A percentile compares a stretch with the other conserved stretches of the same genome.
Conservation (phyloP, 495 filamentous ascomycete species). For the Penicillium roqueforti region DNA sequence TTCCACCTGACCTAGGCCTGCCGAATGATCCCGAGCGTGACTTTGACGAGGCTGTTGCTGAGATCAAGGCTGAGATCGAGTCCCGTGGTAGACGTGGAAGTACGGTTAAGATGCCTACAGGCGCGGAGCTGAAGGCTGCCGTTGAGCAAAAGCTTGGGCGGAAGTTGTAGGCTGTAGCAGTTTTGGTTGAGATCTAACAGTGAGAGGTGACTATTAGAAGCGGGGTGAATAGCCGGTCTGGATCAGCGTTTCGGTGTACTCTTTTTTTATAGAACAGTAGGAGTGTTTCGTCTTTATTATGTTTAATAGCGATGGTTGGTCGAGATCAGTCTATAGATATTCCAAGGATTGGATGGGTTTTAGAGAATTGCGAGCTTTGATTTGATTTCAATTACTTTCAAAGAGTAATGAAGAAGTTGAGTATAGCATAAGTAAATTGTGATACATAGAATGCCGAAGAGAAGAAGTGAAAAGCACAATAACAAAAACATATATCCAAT, state of each 20-base stretch:
- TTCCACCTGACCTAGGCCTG: constrained; percentile 68
- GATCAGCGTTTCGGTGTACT: neutral
- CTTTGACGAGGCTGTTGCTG: constrained; percentile 71
- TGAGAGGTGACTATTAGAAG: neutral
- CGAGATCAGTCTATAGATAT: neutral
- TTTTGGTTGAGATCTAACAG: neutral
- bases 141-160: constrained; percentile 46
- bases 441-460: neutral
- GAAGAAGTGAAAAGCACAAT: neutral
- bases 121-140: constrained; percentile 42
- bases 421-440: neutral
- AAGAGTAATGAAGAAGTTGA: neutral
- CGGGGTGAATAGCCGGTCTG: neutral
- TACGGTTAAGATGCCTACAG: constrained; percentile 44
- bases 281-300: neutral
- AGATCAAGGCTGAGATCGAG: constrained; percentile 69
- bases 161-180: constrained; percentile 22
- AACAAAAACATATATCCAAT: constrained; percentile 1
- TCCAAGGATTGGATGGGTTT: neutral
- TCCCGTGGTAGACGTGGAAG: constrained; percentile 52
- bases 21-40: constrained; percentile 72
- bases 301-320: neutral
- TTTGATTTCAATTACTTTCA: neutral
- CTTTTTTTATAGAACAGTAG: neutral
- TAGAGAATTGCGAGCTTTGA: neutral